phyloP scores from a whole-genome alignment of 257 asterid genomes.

The Solanum sejunctum region DNA sequence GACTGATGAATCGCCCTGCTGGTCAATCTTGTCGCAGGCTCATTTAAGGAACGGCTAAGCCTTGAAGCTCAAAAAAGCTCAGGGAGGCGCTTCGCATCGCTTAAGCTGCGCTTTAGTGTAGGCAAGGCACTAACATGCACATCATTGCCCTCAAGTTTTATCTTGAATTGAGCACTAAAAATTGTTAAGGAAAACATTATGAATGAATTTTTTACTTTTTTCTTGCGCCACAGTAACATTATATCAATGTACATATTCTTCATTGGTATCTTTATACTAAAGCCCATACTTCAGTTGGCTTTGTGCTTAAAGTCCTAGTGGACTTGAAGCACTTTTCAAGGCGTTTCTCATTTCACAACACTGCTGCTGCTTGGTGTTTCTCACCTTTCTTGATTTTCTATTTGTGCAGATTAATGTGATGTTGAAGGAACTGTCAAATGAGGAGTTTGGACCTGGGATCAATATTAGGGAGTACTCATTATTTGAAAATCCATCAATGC shows the following conservation, averaged over 20 bases:
- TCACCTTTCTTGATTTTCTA: not conserved
- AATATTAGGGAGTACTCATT: constrained; percentile 78
- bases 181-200: not conserved
- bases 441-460: constrained; percentile 74
- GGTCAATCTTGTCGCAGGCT: not conserved
- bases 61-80: not conserved
- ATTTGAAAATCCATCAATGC: constrained; percentile 67
- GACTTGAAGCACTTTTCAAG: not conserved
- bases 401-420: constrained; percentile 59
- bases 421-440: constrained; percentile 60
- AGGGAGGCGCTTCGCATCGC: not conserved
- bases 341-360: not conserved
- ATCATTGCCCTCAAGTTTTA: not conserved
- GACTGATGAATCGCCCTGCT: not conserved
- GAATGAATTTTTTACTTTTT: not conserved
- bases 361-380: not conserved
- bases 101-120: not conserved
- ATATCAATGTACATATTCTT: not conserved
- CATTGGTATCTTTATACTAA: not conserved
- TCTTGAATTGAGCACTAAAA: not conserved
- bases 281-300: not conserved
- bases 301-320: not conserved
- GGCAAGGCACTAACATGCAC: not conserved
- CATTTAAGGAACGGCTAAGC: not conserved
- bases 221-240: not conserved